A percentile compares a stretch with the other conserved stretches of the same genome.
phyloP scores from a whole-genome alignment of 2,329 filamentous ascomycete species.

The Penicillium janthinellum region DNA sequence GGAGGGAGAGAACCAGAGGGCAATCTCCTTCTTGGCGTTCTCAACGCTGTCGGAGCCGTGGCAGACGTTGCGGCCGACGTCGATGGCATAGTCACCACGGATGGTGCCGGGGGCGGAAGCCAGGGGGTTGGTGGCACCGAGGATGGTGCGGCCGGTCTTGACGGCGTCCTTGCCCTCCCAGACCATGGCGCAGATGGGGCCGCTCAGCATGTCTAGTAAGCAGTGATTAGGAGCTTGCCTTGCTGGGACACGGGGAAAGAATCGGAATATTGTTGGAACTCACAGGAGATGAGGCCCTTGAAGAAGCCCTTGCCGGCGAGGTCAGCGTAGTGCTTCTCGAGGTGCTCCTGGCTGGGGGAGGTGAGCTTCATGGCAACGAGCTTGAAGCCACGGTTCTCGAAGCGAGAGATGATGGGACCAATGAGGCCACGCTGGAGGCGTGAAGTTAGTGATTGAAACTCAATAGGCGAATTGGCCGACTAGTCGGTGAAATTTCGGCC shows the following conservation, averaged over 20 bases:
- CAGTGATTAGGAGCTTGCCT: slow-evolving; percentile 20
- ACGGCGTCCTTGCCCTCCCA: slow-evolving; percentile 99
- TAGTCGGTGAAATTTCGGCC: neutral
- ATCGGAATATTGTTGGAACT: slow-evolving; percentile 37
- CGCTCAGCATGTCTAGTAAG: slow-evolving; percentile 83
- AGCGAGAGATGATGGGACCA: slow-evolving; percentile 96
- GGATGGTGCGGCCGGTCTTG: slow-evolving; percentile 94
- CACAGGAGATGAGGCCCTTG: slow-evolving; percentile 88
- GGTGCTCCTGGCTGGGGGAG: slow-evolving; percentile 86
- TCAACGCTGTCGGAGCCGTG: slow-evolving; percentile 99
- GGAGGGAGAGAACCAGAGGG: slow-evolving; percentile 91
- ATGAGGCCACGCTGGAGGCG: slow-evolving; percentile 82
- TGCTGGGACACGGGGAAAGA: neutral
- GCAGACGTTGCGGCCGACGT: slow-evolving; percentile 98
- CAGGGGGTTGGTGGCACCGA: slow-evolving; percentile 98
- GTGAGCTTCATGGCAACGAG: slow-evolving; percentile 96
- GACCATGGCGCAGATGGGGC: slow-evolving; percentile 98
- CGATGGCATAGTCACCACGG: slow-evolving; percentile 88
- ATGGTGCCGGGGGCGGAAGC: slow-evolving; percentile 96
- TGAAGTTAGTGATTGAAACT: slow-evolving; percentile 28
- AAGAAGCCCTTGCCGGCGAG: slow-evolving; percentile 96
- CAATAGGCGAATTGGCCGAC: slow-evolving; percentile 12
- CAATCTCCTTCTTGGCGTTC: slow-evolving; percentile 99
- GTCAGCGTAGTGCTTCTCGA: slow-evolving; percentile 97
- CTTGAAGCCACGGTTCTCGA: slow-evolving; percentile 99